Conservation (phyloP, 768 basidiomycete genomes). For the Strobilomyces dryophilus region DNA sequence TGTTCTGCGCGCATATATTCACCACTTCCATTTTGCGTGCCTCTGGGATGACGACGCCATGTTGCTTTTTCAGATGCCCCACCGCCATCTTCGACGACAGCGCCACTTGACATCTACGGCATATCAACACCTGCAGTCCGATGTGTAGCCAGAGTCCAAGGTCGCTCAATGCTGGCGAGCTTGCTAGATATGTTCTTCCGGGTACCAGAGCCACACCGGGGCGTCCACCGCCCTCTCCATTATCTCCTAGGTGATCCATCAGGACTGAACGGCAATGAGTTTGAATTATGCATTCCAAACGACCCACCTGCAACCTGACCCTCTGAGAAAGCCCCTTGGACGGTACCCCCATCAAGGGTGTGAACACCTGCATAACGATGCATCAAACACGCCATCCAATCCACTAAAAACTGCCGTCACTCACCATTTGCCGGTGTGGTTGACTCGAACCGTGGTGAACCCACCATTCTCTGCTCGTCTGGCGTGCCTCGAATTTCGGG, state of each 20-base stretch:
- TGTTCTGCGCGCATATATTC: neutral
- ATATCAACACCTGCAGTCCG: neutral
- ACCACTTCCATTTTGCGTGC: neutral
- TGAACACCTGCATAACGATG: neutral
- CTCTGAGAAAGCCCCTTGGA: neutral
- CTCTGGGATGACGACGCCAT: neutral
- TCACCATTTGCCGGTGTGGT: neutral
- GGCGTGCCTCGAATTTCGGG: too few species aligned
- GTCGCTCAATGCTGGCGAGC: neutral
- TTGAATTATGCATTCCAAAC: neutral
- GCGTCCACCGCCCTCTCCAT: too few species aligned
- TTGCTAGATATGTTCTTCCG: neutral
- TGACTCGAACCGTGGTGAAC: neutral
- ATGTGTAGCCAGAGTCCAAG: neutral
- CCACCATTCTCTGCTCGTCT: neutral
- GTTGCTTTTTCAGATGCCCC: neutral
- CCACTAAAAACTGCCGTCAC: neutral
- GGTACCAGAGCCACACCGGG: neutral
- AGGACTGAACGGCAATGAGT: neutral
- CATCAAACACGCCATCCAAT: neutral
- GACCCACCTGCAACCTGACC: neutral
- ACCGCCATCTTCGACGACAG: neutral
- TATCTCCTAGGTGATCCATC: neutral
- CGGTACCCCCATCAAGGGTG: neutral
- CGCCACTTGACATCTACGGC: neutral